Evolutionary conservation across 306 rosid genomes (phyloP).

Genomic region (Vigna radiata): DNA sequence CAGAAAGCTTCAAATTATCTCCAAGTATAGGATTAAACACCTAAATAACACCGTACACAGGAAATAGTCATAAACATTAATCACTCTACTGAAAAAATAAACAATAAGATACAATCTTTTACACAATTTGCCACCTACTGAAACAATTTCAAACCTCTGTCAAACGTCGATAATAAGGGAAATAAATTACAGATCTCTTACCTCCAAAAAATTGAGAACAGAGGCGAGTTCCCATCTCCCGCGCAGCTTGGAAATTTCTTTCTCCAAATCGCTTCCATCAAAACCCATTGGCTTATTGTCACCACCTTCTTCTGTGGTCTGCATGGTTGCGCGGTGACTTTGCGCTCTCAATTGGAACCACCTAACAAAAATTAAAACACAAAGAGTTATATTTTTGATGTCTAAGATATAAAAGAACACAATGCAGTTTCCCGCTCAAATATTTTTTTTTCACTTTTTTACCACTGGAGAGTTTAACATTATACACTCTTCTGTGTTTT

Average conservation of each 20-base stretch:
- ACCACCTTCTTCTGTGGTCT: conserved; percentile 45
- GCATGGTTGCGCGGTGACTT: conserved; percentile 17
- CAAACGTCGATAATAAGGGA: neutral
- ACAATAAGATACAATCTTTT: too few species aligned
- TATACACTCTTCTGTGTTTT: neutral
- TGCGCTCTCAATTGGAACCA: too few species aligned
- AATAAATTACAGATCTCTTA: conserved; percentile 44
- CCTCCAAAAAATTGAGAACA: conserved; percentile 74
- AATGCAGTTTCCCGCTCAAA: conserved; percentile 69
- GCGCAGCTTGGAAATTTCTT: conserved; percentile 65
- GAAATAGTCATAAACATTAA: conserved; percentile 3
- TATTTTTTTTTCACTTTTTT: conserved; percentile 28
- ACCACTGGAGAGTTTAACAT: neutral
- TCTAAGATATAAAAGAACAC: neutral
- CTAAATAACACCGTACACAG: conserved; percentile 41
- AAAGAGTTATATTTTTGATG: too few species aligned
- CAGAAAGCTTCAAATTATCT: conserved; percentile 59
- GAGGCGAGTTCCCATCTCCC: conserved; percentile 91
- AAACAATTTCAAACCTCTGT: neutral
- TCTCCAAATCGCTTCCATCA: conserved; percentile 27
- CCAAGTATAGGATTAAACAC: conserved; percentile 78
- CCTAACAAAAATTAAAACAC: too few species aligned
- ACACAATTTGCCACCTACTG: neutral
- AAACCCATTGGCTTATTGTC: conserved; percentile 40
- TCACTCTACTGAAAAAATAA: neutral